phyloP scores from a whole-genome alignment of 371 early-diverging fungal species.

The Gilbertella persicaria region DNA sequence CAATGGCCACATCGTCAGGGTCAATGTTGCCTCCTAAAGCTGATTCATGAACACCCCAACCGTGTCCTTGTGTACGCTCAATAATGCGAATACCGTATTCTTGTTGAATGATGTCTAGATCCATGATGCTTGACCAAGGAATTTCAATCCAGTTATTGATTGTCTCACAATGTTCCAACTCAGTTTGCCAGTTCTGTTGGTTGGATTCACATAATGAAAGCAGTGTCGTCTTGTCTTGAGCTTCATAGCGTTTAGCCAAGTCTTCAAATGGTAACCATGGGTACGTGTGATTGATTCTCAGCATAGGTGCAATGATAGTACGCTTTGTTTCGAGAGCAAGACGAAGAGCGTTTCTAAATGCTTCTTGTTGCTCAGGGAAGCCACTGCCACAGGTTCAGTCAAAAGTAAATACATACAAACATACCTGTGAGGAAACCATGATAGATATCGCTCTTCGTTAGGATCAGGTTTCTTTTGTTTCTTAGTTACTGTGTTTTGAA shows the following conservation, averaged over 20 bases:
- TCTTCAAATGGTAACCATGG: constrained; percentile 46
- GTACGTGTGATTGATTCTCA: constrained; percentile 37
- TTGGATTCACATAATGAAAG: constrained; percentile 18
- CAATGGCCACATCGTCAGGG: constrained; percentile 27
- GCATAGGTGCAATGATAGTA: constrained; percentile 48
- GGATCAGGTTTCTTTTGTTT: constrained; percentile 8
- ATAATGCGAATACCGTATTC: constrained; percentile 42
- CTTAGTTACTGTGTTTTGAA: neutral
- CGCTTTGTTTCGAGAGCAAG: constrained; percentile 47
- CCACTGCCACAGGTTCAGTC: constrained; percentile 12
- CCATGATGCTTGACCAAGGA: constrained; percentile 38
- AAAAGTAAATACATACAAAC: neutral
- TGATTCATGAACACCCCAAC: constrained; percentile 43
- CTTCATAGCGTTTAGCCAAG: constrained; percentile 34
- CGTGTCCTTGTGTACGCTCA: constrained; percentile 38
- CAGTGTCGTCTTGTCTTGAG: constrained; percentile 33
- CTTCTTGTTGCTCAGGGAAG: constrained; percentile 45
- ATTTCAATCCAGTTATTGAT: constrained; percentile 29
- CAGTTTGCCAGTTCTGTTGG: constrained; percentile 22
- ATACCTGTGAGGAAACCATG: constrained; percentile 39
- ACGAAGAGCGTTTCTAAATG: constrained; percentile 48
- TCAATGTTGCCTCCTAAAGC: constrained; percentile 13
- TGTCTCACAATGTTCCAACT: constrained; percentile 29
- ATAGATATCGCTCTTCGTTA: constrained; percentile 26
- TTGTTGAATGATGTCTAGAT: constrained; percentile 19